phyloP scores from a whole-genome alignment of 108 stramenopile genomes.

The Cyclotella choctawhatcheeana region DNA sequence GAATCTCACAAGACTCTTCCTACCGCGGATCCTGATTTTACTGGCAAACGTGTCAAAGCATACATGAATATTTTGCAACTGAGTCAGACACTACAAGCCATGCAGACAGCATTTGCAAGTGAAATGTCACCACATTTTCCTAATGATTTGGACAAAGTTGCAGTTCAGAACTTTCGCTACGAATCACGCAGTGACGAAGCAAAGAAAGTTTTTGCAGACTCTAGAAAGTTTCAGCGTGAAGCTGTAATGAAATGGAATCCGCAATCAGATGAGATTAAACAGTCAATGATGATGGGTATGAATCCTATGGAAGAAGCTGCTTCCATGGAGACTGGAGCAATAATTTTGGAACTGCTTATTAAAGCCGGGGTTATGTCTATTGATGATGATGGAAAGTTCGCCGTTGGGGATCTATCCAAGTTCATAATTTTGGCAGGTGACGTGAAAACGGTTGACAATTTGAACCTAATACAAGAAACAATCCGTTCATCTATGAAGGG shows the following conservation, averaged over 20 bases:
- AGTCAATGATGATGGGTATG: not conserved
- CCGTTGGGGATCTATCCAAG: not conserved
- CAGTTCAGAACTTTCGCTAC: not conserved
- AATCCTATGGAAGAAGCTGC: not conserved
- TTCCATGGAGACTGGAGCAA: conserved; percentile 4
- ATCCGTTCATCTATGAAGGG: not conserved
- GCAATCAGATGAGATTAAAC: not conserved
- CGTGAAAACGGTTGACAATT: conserved; percentile 1
- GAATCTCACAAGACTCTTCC: not conserved
- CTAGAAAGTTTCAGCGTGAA: not conserved
- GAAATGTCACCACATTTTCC: not conserved
- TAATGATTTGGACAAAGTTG: not conserved
- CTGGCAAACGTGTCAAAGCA: not conserved
- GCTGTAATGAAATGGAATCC: conserved; percentile 3
- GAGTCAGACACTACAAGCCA: not conserved
- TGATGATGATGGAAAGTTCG: not conserved
- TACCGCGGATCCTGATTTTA: not conserved
- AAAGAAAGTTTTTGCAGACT: not conserved
- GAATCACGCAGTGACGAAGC: not conserved
- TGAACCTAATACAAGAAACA: conserved; percentile 1
- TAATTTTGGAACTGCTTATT: not conserved
- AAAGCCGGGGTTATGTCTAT: not conserved
- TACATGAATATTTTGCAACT: not conserved
- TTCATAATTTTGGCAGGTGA: not conserved
- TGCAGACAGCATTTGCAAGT: not conserved